These are phyloP conservation scores for Carex kokanica DNA, from an alignment of 176 grass and related monocot genomes.

Conservation along the genomic window DNA sequence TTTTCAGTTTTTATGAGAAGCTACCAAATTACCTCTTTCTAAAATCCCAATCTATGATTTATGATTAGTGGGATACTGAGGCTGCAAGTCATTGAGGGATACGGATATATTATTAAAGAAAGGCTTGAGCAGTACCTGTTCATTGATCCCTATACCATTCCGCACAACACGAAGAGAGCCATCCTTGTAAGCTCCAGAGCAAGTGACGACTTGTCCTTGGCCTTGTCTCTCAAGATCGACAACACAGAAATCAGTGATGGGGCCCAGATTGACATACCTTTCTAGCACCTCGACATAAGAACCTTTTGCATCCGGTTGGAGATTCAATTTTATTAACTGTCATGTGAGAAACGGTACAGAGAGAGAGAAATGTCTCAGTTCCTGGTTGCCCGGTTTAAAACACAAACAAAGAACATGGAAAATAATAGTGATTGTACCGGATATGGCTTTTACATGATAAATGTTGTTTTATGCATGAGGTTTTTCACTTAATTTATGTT, in stretches of 20 bases:
- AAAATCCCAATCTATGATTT: not conserved
- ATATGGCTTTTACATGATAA: not conserved
- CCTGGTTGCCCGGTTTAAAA: not conserved
- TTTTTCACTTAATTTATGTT: not conserved
- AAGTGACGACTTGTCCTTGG: conserved; percentile 90
- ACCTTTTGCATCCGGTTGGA: conserved; percentile 82
- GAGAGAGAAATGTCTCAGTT: not conserved
- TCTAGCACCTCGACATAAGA: conserved; percentile 95
- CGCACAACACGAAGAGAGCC: conserved; percentile 88
- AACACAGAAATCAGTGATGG: conserved; percentile 91
- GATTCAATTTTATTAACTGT: conserved; percentile 93
- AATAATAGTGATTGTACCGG: not conserved
- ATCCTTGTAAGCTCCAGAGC: conserved; percentile 93
- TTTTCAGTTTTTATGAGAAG: not conserved
- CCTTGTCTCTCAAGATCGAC: conserved; percentile 97
- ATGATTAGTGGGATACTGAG: no score
- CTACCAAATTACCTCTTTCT: not conserved
- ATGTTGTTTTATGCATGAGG: not conserved
- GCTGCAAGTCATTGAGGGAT: not conserved
- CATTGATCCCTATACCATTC: conserved; percentile 90
- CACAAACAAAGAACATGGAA: not conserved
- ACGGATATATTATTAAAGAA: not conserved
- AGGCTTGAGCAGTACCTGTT: conserved; percentile 50
- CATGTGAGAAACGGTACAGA: conserved; percentile 21
- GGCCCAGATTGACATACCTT: conserved; percentile 85